Conservation (phyloP, 2,329 filamentous ascomycete species). For the Chalaropsis ovoidea region DNA sequence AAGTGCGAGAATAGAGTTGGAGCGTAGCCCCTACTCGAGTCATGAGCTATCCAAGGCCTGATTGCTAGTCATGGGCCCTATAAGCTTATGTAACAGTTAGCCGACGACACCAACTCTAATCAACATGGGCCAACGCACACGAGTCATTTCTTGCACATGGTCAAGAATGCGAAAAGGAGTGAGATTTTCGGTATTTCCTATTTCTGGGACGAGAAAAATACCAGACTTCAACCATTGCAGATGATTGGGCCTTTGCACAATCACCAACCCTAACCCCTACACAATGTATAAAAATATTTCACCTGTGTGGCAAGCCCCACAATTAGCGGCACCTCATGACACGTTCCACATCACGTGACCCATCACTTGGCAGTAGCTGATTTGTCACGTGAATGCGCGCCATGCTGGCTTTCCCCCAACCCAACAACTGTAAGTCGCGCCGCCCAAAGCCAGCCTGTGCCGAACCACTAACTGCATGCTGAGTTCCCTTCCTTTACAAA, state of each 20-base stretch:
- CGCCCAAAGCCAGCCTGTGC: too few relatives aligned
- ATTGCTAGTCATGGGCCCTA: not conserved
- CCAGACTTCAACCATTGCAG: not conserved
- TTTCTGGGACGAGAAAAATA: not conserved
- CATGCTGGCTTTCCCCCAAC: too few relatives aligned
- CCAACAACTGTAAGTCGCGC: too few relatives aligned
- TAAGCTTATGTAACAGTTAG: not conserved
- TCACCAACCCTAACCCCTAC: conserved; percentile 6
- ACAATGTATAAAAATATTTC: not conserved
- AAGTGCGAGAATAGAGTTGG: not conserved
- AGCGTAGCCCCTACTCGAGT: conserved; percentile 7
- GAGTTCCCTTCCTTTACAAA: not conserved
- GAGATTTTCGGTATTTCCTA: too few relatives aligned
- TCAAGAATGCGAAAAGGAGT: too few relatives aligned
- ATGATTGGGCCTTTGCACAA: too few relatives aligned
- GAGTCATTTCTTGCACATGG: too few relatives aligned
- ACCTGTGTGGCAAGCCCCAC: not conserved
- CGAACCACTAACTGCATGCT: not conserved
- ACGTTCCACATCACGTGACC: not conserved
- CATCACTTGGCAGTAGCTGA: not conserved
- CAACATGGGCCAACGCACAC: too few relatives aligned
- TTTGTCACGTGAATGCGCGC: not conserved
- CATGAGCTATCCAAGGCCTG: not conserved
- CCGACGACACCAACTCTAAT: too few relatives aligned
- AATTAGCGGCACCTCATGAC: not conserved